Evolutionary conservation across 2,329 filamentous ascomycete genomes (phyloP), one percentile per base, ranked within the genome.

Genomic region (Xylariaceae sp.): DNA sequence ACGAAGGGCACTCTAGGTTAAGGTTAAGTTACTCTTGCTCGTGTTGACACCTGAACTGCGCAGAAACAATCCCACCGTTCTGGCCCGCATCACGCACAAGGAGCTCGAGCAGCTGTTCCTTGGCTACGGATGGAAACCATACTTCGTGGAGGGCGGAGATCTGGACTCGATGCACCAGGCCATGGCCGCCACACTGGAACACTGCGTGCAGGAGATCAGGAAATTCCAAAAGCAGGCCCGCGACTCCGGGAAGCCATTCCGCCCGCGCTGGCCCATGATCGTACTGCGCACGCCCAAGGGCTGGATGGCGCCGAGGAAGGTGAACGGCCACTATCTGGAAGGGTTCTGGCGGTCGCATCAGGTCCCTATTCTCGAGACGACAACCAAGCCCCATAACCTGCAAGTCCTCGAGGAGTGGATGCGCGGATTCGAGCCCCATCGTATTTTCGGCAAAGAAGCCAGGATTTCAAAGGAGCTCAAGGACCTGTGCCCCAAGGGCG

Each of bases 311-410:
- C 85, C 85, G 5, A 73, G 82, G 42, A 82, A 85, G 59, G 54
- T 88, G 35, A 81, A 83, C 50, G 75, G 75, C 41, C 81, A 86
- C 56, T 81, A 75, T 50, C 71, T 88, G 6, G 78, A 78, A 51
- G 85, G 85, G n/a, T 88, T 78, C 68, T 89, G 83, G 83, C 75
- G 83, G 30, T 70, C 84, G 13, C 85, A 89, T 56, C 85, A 89
- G 61, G 80, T 89, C 5, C 85, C 85, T 30, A 80, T 89, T 43
- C 73, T 83, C 4, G 81, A 85, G 47, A 81, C 84, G 2, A 69
- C 71, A 24, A 74, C 71, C 16, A 86, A 85, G 55, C 69, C 74
- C 1, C 67, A 73, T 11, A 80, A 86, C 43, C 66, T 88, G 40
- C 76, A 83, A 62, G 47, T 78, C 2, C 71, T 89, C 5, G 84